phyloP scores from a whole-genome alignment of 2,329 filamentous ascomycete genomes.

The Huntiella savannae region DNA sequence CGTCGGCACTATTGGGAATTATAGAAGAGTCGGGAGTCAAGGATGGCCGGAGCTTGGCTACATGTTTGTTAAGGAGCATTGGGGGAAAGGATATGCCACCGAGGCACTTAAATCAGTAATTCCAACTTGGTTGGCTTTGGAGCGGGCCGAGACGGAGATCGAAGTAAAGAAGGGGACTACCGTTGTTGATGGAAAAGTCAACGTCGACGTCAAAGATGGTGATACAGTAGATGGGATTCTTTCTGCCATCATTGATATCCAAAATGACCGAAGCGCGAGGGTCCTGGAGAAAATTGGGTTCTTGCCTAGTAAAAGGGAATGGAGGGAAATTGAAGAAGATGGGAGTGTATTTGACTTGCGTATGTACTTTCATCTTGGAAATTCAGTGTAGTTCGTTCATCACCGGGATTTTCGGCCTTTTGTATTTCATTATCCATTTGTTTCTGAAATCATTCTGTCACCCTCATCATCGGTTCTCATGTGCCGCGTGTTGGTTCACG shows the following conservation, averaged over 20 bases:
- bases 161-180: slow-evolving; percentile 23
- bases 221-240: slow-evolving; percentile 22
- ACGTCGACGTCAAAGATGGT: slow-evolving; percentile 10
- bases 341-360: slow-evolving; percentile 5
- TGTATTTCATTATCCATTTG: too few relatives aligned
- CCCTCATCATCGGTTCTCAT: too few relatives aligned
- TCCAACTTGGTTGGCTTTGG: slow-evolving; percentile 28
- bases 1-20: slow-evolving; percentile 30
- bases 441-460: too few relatives aligned
- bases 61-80: slow-evolving; percentile 31
- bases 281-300: slow-evolving; percentile 41
- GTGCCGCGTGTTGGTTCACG: too few relatives aligned
- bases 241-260: slow-evolving; percentile 26
- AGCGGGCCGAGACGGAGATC: slow-evolving; percentile 25
- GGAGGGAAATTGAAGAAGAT: not conserved
- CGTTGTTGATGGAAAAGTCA: slow-evolving; percentile 7
- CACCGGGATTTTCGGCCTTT: not conserved
- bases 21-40: slow-evolving; percentile 18
- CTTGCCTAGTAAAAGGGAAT: slow-evolving; percentile 14
- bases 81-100: slow-evolving; percentile 37
- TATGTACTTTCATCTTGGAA: slow-evolving; percentile 5
- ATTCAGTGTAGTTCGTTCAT: not conserved
- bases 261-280: slow-evolving; percentile 33
- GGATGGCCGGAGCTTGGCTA: slow-evolving; percentile 43
- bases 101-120: slow-evolving; percentile 34